These are phyloP conservation scores for Lojkania enalia DNA, from an alignment of 2,329 filamentous ascomycete species.

Conservation along the genomic window DNA sequence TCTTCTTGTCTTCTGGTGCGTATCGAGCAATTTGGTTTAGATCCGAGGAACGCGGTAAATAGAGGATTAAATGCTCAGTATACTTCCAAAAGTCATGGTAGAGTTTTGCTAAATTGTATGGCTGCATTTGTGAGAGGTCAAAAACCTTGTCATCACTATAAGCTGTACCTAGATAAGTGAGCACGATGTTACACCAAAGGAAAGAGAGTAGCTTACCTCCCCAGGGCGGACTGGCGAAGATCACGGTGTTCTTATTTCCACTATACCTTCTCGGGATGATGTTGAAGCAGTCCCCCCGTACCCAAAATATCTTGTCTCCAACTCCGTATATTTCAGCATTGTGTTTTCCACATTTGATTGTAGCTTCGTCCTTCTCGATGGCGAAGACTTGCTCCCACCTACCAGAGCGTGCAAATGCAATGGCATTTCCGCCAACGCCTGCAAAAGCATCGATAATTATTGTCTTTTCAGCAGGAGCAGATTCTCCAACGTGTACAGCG, in stretches of 20 bases:
- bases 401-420: conserved; percentile 83
- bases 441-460: conserved; percentile 87
- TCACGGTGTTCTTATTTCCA: conserved; percentile 57
- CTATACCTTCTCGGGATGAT: conserved; percentile 61
- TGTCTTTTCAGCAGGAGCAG: conserved; percentile 58
- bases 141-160: conserved; percentile 73
- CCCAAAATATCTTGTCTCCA: conserved; percentile 76
- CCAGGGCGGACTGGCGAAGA: conserved; percentile 77
- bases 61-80: conserved; percentile 67
- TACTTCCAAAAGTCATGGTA: conserved; percentile 45
- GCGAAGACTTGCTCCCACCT: conserved; percentile 84
- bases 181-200: background rate
- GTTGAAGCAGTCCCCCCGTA: conserved; percentile 84
- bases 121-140: conserved; percentile 82
- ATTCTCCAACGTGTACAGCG: conserved; percentile 68
- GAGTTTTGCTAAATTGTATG: conserved; percentile 65
- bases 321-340: conserved; percentile 89
- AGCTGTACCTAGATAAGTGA: conserved; percentile 55
- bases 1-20: conserved; percentile 34
- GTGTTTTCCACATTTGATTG: conserved; percentile 86
- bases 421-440: conserved; percentile 89
- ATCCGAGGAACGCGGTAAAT: conserved; percentile 67
- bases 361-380: conserved; percentile 80
- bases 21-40: conserved; percentile 44
- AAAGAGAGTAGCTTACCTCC: conserved; percentile 58